These are phyloP conservation scores for Colletotrichum costaricense DNA, from an alignment of 2,329 filamentous ascomycete genomes.

Conservation along the genomic window DNA sequence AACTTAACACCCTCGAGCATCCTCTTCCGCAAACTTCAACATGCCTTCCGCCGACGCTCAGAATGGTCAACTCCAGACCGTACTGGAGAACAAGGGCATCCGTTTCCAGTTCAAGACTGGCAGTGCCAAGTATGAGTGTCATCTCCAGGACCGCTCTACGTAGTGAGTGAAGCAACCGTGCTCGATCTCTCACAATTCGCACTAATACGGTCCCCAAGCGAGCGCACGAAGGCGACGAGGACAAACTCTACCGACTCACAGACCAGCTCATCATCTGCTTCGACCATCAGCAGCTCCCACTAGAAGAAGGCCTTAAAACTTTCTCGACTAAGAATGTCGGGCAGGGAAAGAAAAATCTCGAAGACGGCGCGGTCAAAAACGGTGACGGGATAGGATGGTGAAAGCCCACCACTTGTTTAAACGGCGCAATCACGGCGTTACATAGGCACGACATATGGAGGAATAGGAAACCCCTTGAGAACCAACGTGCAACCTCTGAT, in stretches of 20 bases:
- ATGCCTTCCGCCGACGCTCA: slow-evolving; percentile 27
- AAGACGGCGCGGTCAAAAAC: not conserved
- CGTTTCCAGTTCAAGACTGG: slow-evolving; percentile 60
- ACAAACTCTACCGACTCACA: slow-evolving; percentile 50
- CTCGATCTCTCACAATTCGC: not conserved
- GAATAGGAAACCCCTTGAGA: not conserved
- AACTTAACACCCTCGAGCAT: not conserved
- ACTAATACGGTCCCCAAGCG: slow-evolving; percentile 43
- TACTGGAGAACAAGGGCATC: slow-evolving; percentile 45
- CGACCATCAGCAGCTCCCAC: slow-evolving; percentile 41
- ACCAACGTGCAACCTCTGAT: not conserved
- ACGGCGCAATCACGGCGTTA: slow-evolving; percentile 20
- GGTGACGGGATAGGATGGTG: not conserved
- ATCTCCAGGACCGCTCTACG: slow-evolving; percentile 54
- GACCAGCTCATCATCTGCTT: slow-evolving; percentile 39
- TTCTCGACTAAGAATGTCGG: not conserved
- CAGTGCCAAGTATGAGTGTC: slow-evolving; percentile 51
- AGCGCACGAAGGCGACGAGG: slow-evolving; percentile 53
- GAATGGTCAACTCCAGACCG: slow-evolving; percentile 21
- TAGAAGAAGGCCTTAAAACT: not conserved
- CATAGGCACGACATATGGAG: not conserved
- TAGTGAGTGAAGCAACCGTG: slow-evolving; percentile 51
- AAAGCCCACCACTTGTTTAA: not conserved
- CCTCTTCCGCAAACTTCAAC: not conserved
- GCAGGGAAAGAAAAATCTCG: not conserved